phyloP scores from a whole-genome alignment of 192 early-diverging fungal genomes.

The Coemansia sp. region DNA sequence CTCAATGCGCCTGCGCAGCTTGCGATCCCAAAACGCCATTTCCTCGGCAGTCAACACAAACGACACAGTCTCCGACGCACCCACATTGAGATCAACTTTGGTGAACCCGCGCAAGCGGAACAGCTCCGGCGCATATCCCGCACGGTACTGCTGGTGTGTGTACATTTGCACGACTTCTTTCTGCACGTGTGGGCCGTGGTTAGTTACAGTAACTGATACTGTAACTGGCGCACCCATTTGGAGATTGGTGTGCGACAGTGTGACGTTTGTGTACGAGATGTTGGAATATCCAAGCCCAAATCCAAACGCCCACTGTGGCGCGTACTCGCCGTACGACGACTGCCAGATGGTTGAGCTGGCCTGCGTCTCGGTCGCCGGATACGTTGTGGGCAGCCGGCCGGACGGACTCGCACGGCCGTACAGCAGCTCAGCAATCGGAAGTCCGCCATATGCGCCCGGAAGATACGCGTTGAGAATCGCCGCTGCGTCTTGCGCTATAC shows the following conservation, averaged over 20 bases:
- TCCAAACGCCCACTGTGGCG: constrained; percentile 60
- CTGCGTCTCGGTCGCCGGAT: constrained; percentile 54
- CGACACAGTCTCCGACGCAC: constrained; percentile 46
- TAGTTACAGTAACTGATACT: constrained; percentile 47
- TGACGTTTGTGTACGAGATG: constrained; percentile 53
- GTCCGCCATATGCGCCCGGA: constrained; percentile 63
- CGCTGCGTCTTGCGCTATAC: constrained; percentile 39
- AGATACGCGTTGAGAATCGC: constrained; percentile 61
- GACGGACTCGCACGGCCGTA: constrained; percentile 61
- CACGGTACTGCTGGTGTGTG: constrained; percentile 56
- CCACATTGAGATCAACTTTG: constrained; percentile 51
- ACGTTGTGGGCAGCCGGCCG: constrained; percentile 60
- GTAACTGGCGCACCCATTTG: constrained; percentile 15
- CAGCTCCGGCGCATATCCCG: constrained; percentile 56
- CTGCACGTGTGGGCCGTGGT: constrained; percentile 46
- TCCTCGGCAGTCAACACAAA: constrained; percentile 46
- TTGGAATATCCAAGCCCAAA: constrained; percentile 59
- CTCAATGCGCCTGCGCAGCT: constrained; percentile 30
- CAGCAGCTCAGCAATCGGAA: constrained; percentile 59
- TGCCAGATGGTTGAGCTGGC: constrained; percentile 50
- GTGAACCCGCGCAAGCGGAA: constrained; percentile 56
- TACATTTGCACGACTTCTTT: constrained; percentile 62
- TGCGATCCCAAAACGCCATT: constrained; percentile 35
- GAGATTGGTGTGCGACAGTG: constrained; percentile 16
- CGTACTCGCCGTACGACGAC: constrained; percentile 36